These are phyloP conservation scores for Ogataea paraovalis DNA, from an alignment of 805 yeast genomes.

Conservation along the genomic window DNA sequence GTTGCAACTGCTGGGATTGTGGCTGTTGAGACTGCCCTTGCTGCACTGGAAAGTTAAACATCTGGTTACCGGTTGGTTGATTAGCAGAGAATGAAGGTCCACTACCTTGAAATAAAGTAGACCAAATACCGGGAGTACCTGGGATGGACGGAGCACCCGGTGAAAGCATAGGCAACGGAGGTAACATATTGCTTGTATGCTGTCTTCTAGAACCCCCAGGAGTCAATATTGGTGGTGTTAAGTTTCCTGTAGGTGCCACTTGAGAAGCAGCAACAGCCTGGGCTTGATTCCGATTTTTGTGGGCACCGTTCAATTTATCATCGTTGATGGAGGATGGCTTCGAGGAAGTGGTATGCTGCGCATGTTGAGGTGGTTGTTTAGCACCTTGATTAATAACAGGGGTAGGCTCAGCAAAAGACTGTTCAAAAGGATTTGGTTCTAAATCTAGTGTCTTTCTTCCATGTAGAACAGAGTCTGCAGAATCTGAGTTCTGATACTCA, in stretches of 20 bases:
- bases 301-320: neutral
- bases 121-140: constrained; percentile 55
- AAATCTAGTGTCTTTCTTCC: constrained; percentile 33
- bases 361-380: neutral
- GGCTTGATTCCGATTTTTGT: neutral
- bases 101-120: constrained; percentile 41
- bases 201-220: constrained; percentile 49
- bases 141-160: constrained; percentile 44
- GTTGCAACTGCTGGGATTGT: constrained; percentile 6
- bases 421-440: constrained; percentile 95
- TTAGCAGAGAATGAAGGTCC: constrained; percentile 11
- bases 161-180: constrained; percentile 43
- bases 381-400: constrained; percentile 2
- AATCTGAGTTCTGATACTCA: neutral
- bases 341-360: neutral
- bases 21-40: constrained; percentile 1
- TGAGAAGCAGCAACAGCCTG: constrained; percentile 1
- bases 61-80: constrained; percentile 8
- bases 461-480: constrained; percentile 5
- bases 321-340: neutral
- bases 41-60: constrained; percentile 1
- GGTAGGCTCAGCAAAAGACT: constrained; percentile 60
- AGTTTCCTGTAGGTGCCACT: constrained; percentile 10
- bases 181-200: constrained; percentile 33
- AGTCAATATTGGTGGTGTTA: constrained; percentile 42